Conservation (phyloP, 2,329 filamentous ascomycete genomes). For the Trichoderma harzianum region DNA sequence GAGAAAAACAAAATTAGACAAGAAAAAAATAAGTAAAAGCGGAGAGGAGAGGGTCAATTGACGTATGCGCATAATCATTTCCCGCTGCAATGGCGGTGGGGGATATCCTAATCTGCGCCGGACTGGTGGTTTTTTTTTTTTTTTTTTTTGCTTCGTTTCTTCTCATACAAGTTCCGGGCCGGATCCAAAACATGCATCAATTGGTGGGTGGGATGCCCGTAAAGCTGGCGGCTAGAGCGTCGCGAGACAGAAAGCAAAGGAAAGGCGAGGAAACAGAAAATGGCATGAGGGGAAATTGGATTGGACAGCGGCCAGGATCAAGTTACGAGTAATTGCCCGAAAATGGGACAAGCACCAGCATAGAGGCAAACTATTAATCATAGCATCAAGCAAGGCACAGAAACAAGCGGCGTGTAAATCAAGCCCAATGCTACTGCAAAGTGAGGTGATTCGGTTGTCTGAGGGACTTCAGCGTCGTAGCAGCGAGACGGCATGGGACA, state of each 20-base stretch:
- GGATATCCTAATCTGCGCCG: not conserved
- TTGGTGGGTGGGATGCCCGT: not conserved
- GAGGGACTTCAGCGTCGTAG: not conserved
- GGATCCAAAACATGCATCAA: not conserved
- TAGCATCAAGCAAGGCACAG: not conserved
- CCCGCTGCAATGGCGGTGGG: conserved; percentile 2
- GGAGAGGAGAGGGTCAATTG: conserved; percentile 15
- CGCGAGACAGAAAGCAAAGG: not conserved
- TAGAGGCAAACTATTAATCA: not conserved
- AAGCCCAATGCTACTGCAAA: not conserved
- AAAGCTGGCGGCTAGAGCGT: conserved; percentile 9
- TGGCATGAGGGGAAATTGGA: not conserved
- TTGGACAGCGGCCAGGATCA: not conserved
- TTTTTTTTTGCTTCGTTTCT: not conserved
- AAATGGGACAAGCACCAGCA: not conserved
- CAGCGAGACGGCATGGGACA: not conserved
- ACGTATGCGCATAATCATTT: conserved; percentile 3
- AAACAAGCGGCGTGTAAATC: not conserved
- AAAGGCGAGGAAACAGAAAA: not conserved
- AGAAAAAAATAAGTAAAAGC: not conserved
- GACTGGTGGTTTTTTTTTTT: not conserved
- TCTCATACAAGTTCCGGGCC: not conserved
- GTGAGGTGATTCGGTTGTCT: not conserved
- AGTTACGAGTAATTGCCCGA: not conserved
- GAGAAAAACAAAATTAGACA: not conserved